Evolutionary conservation across 1,284 basidiomycete genomes (phyloP).

Genomic region (Calocybe gambosa): DNA sequence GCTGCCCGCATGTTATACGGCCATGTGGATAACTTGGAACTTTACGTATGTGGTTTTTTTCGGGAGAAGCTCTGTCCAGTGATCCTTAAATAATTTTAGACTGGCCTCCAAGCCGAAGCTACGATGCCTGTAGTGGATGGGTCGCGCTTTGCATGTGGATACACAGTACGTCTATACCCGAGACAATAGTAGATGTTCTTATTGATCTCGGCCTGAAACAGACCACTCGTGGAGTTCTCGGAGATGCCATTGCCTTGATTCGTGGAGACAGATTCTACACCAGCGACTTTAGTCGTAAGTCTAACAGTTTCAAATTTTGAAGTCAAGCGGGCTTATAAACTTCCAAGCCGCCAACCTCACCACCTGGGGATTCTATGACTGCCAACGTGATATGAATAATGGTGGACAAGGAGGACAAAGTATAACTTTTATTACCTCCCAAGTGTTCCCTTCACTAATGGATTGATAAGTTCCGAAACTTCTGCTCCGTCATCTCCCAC

Average conservation of each 20-base stretch:
- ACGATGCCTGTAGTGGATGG: constrained; percentile 43
- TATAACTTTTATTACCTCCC: constrained; percentile 14
- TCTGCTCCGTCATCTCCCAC: constrained; percentile 41
- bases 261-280: constrained; percentile 44
- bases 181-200: constrained; percentile 17
- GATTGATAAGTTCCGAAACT: constrained; percentile 33
- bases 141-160: constrained; percentile 42
- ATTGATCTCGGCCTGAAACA: constrained; percentile 11
- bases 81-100: constrained; percentile 22
- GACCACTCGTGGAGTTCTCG: constrained; percentile 36
- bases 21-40: constrained; percentile 47
- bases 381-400: constrained; percentile 31
- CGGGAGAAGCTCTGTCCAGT: background rate
- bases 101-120: constrained; percentile 48
- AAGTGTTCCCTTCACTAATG: background rate
- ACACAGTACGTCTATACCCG: constrained; percentile 33
- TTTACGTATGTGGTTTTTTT: constrained; percentile 32
- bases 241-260: constrained; percentile 51
- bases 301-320: background rate
- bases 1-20: constrained; percentile 46
- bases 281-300: constrained; percentile 40
- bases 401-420: constrained; percentile 30
- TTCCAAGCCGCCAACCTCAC: constrained; percentile 40
- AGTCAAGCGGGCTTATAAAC: no score
- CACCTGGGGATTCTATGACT: constrained; percentile 43